A percentile compares a stretch with the other conserved stretches of the same genome.
Evolutionary conservation across 139 green algal genomes (phyloP).

Genomic region (Volvox africanus): DNA sequence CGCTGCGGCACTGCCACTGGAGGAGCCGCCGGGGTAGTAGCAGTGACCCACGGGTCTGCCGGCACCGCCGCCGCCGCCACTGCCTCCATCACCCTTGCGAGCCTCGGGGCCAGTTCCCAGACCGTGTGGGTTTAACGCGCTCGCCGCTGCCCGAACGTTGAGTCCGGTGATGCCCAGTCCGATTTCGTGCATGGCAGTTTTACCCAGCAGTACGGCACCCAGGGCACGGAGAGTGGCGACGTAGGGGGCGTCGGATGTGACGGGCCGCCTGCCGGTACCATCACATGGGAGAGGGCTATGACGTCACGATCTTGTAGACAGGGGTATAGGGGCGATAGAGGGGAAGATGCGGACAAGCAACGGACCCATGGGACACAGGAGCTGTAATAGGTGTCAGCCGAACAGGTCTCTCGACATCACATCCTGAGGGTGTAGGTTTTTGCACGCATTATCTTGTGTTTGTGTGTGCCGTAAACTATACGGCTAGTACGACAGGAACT

Average conservation of each 20-base stretch:
- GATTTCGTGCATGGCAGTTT: slow-evolving; percentile 83
- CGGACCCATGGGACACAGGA: no score
- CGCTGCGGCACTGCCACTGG: slow-evolving; percentile 72
- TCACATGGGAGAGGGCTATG: background rate
- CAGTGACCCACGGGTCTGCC: background rate
- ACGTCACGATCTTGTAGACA: background rate
- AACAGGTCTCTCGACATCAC: no score
- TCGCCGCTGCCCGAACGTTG: slow-evolving; percentile 51
- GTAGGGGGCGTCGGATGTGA: slow-evolving; percentile 51
- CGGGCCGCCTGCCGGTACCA: slow-evolving; percentile 9
- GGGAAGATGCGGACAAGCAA: background rate
- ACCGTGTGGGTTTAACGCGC: slow-evolving; percentile 75
- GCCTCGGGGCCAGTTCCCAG: background rate
- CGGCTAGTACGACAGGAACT: no score
- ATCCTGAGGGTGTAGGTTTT: no score
- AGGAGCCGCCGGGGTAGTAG: slow-evolving; percentile 68
- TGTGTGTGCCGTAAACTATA: no score
- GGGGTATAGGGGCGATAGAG: background rate
- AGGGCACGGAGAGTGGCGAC: slow-evolving; percentile 65
- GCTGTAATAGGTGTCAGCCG: no score
- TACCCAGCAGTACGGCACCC: slow-evolving; percentile 84
- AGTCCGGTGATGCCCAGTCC: slow-evolving; percentile 51
- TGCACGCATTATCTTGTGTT: no score
- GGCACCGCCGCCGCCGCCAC: background rate
- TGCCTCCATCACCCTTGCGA: background rate